Evolutionary conservation across 2,329 filamentous ascomycete species (phyloP), one percentile per base, ranked within the genome.

Genomic region (Cercospora nicotianae): DNA sequence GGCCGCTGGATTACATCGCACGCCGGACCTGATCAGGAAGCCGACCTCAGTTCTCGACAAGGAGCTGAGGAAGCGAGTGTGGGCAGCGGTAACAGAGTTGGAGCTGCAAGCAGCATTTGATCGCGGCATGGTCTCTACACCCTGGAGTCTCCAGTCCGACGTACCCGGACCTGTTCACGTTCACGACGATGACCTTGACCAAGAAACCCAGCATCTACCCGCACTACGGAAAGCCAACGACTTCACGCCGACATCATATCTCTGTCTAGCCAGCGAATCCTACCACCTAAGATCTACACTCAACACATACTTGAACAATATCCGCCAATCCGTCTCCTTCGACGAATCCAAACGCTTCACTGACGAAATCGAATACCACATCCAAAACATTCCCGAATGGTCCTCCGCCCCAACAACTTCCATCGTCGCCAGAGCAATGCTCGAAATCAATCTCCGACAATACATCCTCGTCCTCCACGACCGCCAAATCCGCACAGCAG

Each of bases 21-120:
- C 85, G 59, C 81, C 83, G 0, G 77, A 75, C 5, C 70, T 80
- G 72, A 67, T 80, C 69, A 70, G 78, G 66, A 74, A 79, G 66
- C 72, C 73, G 28, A 78, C 81, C 9, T 78, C 77, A 3, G 75
- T 79, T 2, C 83, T 84, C 31, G 83, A 86, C 48, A 81, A 83
- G 63, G 83, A 86, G 67, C 83, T 86, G 82, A 82, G 86, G 62
- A 81, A 84, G 63, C 81, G 86, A 53, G 77, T 89, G 2, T 89
- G 87, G 87, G 81, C 80, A 1, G 87, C 86, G 1, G 84, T 87
- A 9, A 76, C 85, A 9, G 86, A 88, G 70, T 76, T 88, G 28
- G 86, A 88, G 65, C 74, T 87, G 2, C 85, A 87, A 70, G 81
- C 84, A 0, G 84, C 85, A 0, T 77, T 87, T 13, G 85, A 87